phyloP scores from a whole-genome alignment of 2,329 filamentous ascomycete species.

The Sarocladium oryzae region DNA sequence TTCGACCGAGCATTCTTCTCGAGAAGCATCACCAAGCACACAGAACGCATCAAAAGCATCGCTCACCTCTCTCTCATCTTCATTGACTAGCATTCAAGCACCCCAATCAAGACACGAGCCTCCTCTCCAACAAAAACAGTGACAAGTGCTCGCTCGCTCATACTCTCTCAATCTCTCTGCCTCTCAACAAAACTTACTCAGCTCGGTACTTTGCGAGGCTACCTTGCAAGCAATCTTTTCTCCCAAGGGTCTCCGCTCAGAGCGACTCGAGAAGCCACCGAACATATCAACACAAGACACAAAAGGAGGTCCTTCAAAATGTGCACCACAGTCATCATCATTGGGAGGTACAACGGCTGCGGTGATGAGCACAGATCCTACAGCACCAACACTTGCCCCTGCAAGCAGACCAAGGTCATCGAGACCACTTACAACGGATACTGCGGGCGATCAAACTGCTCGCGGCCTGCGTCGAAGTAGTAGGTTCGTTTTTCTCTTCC shows the following conservation, averaged over 20 bases:
- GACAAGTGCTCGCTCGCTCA: too few species aligned
- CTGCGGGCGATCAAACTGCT: slow-evolving; percentile 4
- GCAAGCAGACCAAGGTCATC: background rate
- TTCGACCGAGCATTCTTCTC: background rate
- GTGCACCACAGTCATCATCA: background rate
- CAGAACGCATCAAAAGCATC: background rate
- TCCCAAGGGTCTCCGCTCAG: too few species aligned
- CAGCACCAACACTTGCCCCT: background rate
- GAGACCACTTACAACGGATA: background rate
- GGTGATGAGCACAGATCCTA: background rate
- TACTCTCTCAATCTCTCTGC: too few species aligned
- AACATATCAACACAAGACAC: background rate
- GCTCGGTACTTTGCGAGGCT: too few species aligned
- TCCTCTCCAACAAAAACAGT: too few species aligned
- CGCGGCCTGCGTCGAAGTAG: background rate
- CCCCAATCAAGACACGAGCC: too few species aligned
- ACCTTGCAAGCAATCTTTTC: too few species aligned
- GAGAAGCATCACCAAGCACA: background rate
- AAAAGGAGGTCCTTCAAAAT: background rate
- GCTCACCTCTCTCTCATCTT: background rate
- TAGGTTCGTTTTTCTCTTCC: background rate
- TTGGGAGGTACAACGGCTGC: background rate
- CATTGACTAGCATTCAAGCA: background rate
- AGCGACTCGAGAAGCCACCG: too few species aligned
- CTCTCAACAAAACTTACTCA: too few species aligned